Conservation (phyloP, 2,329 filamentous ascomycete species). For the Neonectria coccinea region DNA sequence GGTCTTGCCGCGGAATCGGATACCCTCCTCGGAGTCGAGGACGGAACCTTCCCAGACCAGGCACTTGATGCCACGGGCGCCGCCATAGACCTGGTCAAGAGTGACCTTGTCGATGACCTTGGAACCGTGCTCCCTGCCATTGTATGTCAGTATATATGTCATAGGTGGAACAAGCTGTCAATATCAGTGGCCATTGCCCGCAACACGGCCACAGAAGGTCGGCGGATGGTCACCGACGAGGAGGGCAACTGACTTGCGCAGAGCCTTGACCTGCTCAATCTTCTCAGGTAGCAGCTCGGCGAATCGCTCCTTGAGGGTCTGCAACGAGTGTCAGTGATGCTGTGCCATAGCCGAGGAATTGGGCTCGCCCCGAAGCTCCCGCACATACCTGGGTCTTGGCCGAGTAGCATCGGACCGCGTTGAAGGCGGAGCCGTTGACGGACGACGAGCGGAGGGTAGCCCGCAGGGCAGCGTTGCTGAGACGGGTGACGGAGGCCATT, state of each 20-base stretch:
- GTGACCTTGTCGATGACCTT: slow-evolving; percentile 98
- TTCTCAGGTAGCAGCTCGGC: slow-evolving; percentile 95
- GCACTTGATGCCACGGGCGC: slow-evolving; percentile 98
- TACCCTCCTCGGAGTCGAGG: slow-evolving; percentile 98
- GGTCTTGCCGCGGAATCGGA: slow-evolving; percentile 98
- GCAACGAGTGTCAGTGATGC: slow-evolving; percentile 22
- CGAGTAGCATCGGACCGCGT: slow-evolving; percentile 89
- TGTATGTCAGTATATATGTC: slow-evolving; percentile 35
- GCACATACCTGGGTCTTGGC: slow-evolving; percentile 84
- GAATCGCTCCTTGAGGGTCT: slow-evolving; percentile 99
- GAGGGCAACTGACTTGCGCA: slow-evolving; percentile 81
- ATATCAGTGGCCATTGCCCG: slow-evolving; percentile 14
- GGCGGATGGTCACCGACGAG: slow-evolving; percentile 31
- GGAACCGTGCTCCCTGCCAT: slow-evolving; percentile 84
- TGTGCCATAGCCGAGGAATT: slow-evolving; percentile 27
- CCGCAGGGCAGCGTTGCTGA: slow-evolving; percentile 85
- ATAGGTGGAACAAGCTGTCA: slow-evolving; percentile 8
- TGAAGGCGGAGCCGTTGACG: slow-evolving; percentile 80
- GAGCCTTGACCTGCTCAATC: slow-evolving; percentile 99
- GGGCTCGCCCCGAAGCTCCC: slow-evolving; percentile 14
- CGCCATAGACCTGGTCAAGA: slow-evolving; percentile 98
- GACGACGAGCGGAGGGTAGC: slow-evolving; percentile 76
- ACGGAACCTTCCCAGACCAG: slow-evolving; percentile 99
- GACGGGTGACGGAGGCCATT: slow-evolving; percentile 88
- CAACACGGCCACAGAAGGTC: slow-evolving; percentile 22